phyloP scores from a whole-genome alignment of 495 filamentous ascomycete genomes.

The Penicillium tannophilum region DNA sequence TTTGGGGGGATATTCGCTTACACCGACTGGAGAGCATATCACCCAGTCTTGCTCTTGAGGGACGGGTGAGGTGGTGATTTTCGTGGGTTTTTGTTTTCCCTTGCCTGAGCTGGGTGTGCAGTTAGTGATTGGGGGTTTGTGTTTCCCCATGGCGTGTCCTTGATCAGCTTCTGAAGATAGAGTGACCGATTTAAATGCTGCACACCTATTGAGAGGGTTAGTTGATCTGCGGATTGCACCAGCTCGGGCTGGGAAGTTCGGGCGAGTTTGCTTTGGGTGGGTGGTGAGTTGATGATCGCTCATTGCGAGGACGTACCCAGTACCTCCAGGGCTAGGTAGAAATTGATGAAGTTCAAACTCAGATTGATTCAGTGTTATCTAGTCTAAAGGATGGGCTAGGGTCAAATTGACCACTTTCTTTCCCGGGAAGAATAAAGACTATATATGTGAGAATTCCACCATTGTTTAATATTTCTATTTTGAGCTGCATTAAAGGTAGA shows the following conservation, averaged over 20 bases:
- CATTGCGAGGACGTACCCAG: background rate
- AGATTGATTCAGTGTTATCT: background rate
- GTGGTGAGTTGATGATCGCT: background rate
- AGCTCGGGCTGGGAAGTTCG: background rate
- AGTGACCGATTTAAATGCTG: background rate
- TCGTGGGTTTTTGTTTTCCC: background rate
- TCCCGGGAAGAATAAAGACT: background rate
- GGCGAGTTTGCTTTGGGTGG: background rate
- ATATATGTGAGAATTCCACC: background rate
- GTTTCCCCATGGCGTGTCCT: background rate
- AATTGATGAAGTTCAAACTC: background rate
- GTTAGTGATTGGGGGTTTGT: background rate
- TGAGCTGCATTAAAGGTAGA: background rate
- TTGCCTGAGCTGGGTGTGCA: background rate
- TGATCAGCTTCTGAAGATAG: background rate
- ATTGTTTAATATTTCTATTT: background rate
- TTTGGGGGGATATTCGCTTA: background rate
- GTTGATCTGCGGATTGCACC: slow-evolving; percentile 5
- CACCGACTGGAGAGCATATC: background rate
- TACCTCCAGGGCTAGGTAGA: background rate
- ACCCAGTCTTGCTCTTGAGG: background rate
- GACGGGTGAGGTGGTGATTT: background rate
- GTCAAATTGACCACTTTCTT: background rate
- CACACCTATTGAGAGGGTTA: background rate
- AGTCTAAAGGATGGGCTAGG: background rate